phyloP scores from a whole-genome alignment of 2,329 filamentous ascomycete species.

The Hymenoscyphus repandus region DNA sequence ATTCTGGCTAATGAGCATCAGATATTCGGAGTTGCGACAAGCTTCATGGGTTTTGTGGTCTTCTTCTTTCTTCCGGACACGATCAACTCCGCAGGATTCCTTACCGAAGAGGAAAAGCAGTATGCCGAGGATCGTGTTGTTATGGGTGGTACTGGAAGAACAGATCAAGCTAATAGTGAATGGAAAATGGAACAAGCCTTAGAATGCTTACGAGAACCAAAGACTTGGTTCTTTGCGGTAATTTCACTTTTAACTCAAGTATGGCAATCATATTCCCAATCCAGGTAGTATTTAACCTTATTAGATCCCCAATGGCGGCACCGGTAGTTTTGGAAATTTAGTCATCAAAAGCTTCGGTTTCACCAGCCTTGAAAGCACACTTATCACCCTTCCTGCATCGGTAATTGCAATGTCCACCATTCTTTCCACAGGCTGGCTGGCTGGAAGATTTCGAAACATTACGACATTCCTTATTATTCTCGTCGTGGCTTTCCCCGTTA shows the following conservation, averaged over 20 bases:
- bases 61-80: conserved; percentile 46
- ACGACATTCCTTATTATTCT: conserved; percentile 20
- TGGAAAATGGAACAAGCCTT: conserved; percentile 41
- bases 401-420: conserved; percentile 20
- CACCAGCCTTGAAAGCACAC: conserved; percentile 30
- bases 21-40: conserved; percentile 42
- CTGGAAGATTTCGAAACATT: conserved; percentile 31
- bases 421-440: conserved; percentile 26
- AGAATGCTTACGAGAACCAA: conserved; percentile 52
- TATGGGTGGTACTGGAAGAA: conserved; percentile 46
- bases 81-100: conserved; percentile 51
- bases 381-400: conserved; percentile 20
- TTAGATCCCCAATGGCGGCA: conserved; percentile 55
- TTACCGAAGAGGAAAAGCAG: conserved; percentile 45
- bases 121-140: conserved; percentile 43
- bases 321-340: conserved; percentile 51
- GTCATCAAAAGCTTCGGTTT: conserved; percentile 35
- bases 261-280: conserved; percentile 5
- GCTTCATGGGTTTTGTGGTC: conserved; percentile 43
- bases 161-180: conserved; percentile 43
- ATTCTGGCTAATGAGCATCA: conserved; percentile 6
- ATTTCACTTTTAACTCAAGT: conserved; percentile 46
- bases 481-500: conserved; percentile 19
- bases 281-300: background rate
- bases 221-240: conserved; percentile 50